A percentile compares a stretch with the other conserved stretches of the same genome.
phyloP scores from a whole-genome alignment of 1,284 basidiomycete genomes.

The Boletus smithii region DNA sequence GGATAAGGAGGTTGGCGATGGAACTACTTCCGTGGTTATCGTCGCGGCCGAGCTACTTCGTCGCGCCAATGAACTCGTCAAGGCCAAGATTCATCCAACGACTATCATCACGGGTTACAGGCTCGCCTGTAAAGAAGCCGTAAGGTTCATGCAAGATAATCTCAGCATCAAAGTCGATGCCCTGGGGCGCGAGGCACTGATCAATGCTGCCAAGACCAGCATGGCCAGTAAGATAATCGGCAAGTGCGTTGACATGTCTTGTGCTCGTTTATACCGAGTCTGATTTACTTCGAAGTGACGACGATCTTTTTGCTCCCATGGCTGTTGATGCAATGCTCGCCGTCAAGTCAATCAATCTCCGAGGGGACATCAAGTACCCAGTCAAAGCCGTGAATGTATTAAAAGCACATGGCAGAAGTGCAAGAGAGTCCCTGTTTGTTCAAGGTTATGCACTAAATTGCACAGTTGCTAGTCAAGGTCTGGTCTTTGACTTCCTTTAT shows the following conservation, averaged over 20 bases:
- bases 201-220: constrained; percentile 97
- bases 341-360: constrained; percentile 91
- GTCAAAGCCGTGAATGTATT: constrained; percentile 99
- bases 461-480: constrained; percentile 97
- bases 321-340: constrained; percentile 99
- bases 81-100: constrained; percentile 98
- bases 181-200: constrained; percentile 86
- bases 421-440: constrained; percentile 92
- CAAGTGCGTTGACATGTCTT: constrained; percentile 52
- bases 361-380: constrained; percentile 98
- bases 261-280: constrained; percentile 1
- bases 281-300: constrained; percentile 64
- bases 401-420: constrained; percentile 97
- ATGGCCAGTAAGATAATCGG: constrained; percentile 99
- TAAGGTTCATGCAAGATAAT: constrained; percentile 98
- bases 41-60: constrained; percentile 94
- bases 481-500: constrained; percentile 4
- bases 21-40: constrained; percentile 98
- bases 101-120: constrained; percentile 99
- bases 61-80: constrained; percentile 96
- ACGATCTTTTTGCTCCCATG: constrained; percentile 97
- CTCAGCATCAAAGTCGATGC: constrained; percentile 92
- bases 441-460: constrained; percentile 98
- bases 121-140: constrained; percentile 95
- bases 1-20: constrained; percentile 99